A percentile compares a stretch with the other conserved stretches of the same genome.
These are phyloP conservation scores for Mortierella sp. DNA, from an alignment of 371 early-diverging fungal species.

Conservation along the genomic window DNA sequence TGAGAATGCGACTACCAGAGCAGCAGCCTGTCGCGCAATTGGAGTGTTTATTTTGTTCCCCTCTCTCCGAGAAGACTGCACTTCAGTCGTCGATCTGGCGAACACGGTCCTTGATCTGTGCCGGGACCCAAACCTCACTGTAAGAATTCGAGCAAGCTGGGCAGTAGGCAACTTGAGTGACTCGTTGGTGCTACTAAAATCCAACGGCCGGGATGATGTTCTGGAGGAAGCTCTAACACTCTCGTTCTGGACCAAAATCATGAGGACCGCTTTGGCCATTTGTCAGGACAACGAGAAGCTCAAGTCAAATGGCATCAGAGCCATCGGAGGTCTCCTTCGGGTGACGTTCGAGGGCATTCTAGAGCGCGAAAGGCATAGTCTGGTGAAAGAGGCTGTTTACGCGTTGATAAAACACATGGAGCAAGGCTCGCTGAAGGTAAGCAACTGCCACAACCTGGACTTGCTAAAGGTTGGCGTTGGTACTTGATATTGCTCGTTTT, in stretches of 20 bases:
- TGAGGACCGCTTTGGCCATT: constrained; percentile 65
- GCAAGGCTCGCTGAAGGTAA: constrained; percentile 80
- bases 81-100: constrained; percentile 33
- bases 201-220: constrained; percentile 20
- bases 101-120: constrained; percentile 38
- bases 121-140: constrained; percentile 66
- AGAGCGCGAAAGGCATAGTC: constrained; percentile 62
- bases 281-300: constrained; percentile 83
- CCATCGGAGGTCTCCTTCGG: constrained; percentile 77
- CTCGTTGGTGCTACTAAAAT: constrained; percentile 70
- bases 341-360: constrained; percentile 68
- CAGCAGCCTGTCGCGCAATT: constrained; percentile 78
- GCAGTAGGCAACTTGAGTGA: constrained; percentile 83
- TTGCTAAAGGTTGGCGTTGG: not conserved
- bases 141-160: constrained; percentile 82
- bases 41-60: constrained; percentile 78
- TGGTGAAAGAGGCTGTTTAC: constrained; percentile 69
- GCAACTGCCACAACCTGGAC: not conserved
- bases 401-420: constrained; percentile 78
- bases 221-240: constrained; percentile 53
- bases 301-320: constrained; percentile 80
- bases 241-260: constrained; percentile 62
- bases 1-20: constrained; percentile 68
- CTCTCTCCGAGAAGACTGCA: constrained; percentile 63
- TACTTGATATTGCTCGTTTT: not conserved